Conservation (phyloP, 2,329 filamentous ascomycete species). For the Dactylellina parvicollis region DNA sequence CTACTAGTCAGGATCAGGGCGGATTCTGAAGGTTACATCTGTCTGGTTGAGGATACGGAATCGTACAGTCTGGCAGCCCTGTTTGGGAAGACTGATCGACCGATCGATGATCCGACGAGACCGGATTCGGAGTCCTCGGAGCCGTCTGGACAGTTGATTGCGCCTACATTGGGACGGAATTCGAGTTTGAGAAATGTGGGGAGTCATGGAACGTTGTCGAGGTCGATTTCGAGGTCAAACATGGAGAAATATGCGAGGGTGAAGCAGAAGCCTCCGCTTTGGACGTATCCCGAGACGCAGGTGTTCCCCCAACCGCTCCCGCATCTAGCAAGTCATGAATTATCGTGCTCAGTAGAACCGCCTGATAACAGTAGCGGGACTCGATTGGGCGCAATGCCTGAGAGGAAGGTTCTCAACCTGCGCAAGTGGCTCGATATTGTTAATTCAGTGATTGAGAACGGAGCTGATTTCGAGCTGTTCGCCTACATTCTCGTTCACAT, state of each 20-base stretch:
- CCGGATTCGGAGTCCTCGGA: constrained; percentile 52
- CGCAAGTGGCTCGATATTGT: constrained; percentile 80
- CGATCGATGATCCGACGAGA: constrained; percentile 61
- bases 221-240: constrained; percentile 59
- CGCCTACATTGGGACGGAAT: constrained; percentile 35
- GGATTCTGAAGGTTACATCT: constrained; percentile 80
- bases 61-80: constrained; percentile 76
- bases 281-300: constrained; percentile 68
- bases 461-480: constrained; percentile 89
- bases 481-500: constrained; percentile 88
- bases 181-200: constrained; percentile 45
- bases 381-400: constrained; percentile 56
- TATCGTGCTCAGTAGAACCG: constrained; percentile 65
- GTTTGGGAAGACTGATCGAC: constrained; percentile 72
- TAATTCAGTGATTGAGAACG: constrained; percentile 75
- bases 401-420: constrained; percentile 68
- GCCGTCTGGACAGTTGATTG: constrained; percentile 28
- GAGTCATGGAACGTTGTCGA: constrained; percentile 53
- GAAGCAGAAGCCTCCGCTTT: constrained; percentile 64
- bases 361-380: constrained; percentile 33
- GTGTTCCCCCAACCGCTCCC: constrained; percentile 68
- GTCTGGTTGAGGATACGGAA: constrained; percentile 75
- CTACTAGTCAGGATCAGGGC: constrained; percentile 83
- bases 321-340: constrained; percentile 64
- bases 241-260: constrained; percentile 59